These are phyloP conservation scores for Pseudopithomyces maydicus DNA, from an alignment of 2,329 filamentous ascomycete species.

Conservation along the genomic window DNA sequence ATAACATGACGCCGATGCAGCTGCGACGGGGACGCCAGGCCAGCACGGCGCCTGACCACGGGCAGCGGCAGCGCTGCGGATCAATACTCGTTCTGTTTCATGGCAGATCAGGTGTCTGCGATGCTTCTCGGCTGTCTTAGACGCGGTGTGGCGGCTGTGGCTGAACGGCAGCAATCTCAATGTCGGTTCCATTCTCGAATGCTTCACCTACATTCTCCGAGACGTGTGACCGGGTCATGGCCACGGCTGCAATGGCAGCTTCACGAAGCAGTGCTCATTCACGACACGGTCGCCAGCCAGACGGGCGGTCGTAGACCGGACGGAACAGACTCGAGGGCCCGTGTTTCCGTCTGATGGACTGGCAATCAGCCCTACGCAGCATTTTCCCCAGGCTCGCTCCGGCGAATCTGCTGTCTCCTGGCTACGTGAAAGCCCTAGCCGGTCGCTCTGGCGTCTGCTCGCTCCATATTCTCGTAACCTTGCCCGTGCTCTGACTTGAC, in stretches of 20 bases:
- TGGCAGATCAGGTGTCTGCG: constrained; percentile 19
- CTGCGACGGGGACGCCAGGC: not conserved
- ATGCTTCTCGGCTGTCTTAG: constrained; percentile 15
- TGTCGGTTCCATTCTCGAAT: constrained; percentile 12
- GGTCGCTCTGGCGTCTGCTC: constrained; percentile 10
- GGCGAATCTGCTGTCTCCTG: not conserved
- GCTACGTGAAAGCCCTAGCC: constrained; percentile 3
- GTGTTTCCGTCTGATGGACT: not conserved
- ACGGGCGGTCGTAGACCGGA: not conserved
- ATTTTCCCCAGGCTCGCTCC: constrained; percentile 6
- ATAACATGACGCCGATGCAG: not conserved
- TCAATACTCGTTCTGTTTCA: not conserved
- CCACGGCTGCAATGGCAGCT: not conserved
- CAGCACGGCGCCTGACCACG: too few species aligned
- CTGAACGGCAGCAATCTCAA: constrained; percentile 12
- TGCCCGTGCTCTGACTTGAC: constrained; percentile 27
- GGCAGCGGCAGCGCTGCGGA: too few species aligned
- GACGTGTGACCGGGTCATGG: constrained; percentile 12
- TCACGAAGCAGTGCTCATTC: not conserved
- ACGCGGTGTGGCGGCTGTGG: constrained; percentile 9
- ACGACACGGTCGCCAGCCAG: too few species aligned
- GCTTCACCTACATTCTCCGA: constrained; percentile 13
- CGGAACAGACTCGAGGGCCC: too few species aligned
- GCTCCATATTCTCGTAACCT: constrained; percentile 40
- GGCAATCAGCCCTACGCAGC: constrained; percentile 1